Base-by-base conservation (phyloP, 139 green algal species). In the Chlamydomonas sphaeroides region DNA sequence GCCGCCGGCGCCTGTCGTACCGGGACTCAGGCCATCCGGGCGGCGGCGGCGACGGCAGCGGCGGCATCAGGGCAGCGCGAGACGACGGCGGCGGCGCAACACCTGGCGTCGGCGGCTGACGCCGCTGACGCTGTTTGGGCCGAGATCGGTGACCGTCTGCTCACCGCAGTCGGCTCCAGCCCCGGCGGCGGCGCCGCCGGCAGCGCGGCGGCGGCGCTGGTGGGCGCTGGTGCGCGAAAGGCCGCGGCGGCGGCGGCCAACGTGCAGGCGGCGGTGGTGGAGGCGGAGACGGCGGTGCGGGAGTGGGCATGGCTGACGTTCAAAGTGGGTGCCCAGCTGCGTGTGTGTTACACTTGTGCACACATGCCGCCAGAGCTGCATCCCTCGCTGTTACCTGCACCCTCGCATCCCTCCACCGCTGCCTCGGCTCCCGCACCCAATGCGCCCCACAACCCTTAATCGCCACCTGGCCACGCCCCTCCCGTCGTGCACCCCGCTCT, bases 281-380 rank as follows among this genome's bases (percentile, higher is more conserved):
- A 59, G 59, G 74, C 59, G 59, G 61, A 80, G 61, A n/a, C 59
- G 39, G 59, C 39, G 32, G 41, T 32, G 18, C 38, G 74, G 17
- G 74, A 80, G 59, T 80, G 74, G 74, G 56, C 57, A 2, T 59
- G 74, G 74, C 1, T 70, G 1, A 68, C 59, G 0, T 68, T 80
- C 57, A 80, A 80, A 41, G 74, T 80, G 33, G 26, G 57, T 65
- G 14, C 11, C 45, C 45, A n/a, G n/a, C n/a, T n/a, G n/a, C n/a
- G n/a, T n/a, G n/a, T n/a, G n/a, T n/a, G n/a, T n/a, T n/a, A n/a
- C n/a, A n/a, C n/a, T n/a, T n/a, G n/a, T n/a, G n/a, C n/a, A n/a
- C n/a, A n/a, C n/a, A n/a, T n/a, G n/a, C n/a, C n/a, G n/a, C n/a
- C n/a, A n/a, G n/a, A n/a, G n/a, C n/a, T n/a, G n/a, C n/a, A n/a